Evolutionary conservation across 164 flowering plant species (phyloP), one percentile per base, ranked within the genome.

Genomic region (Pachysandra terminalis): DNA sequence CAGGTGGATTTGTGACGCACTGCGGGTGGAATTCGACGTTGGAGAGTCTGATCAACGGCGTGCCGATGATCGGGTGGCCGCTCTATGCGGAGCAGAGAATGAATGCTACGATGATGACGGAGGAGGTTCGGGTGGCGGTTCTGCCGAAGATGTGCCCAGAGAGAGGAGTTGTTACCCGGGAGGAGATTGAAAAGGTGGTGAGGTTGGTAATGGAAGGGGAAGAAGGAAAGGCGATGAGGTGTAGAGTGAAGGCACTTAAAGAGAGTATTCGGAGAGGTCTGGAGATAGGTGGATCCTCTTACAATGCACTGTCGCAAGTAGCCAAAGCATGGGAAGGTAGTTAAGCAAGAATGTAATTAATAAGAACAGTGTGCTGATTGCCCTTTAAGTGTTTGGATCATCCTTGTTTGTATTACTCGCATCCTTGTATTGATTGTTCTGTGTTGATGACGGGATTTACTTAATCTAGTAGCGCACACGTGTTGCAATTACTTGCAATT

Each of bases 21-120:
- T 81, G 89, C 23, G 91, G 87, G 13, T 83, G 87, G 87, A 87
- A 87, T 64, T 84, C 89, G 3, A 62, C 70, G 0, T 19, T 85
- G 51, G 89, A 87, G 74, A 73, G 82, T 66, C 28, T 86, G 0
- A 37, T 37, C 1, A 49, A 74, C 27, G 87, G 88, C 0, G 85
- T 84, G 23, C 84, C 87, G 9, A 71, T 87, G 74, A 75, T 85
- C 9, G 80, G 84, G 4, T 83, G 88, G 89, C 89, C 89, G 9
- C 71, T 85, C 0, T 87, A 74, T 15, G 87, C 87, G 0, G 92
- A 87, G 66, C 88, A 86, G 49, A 77, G 59, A 58, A 74, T 82
- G 82, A 88, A 88, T 35, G 87, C 93, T 9, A 17, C 81, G 12
- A 16, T 74, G 78, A 55, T 84, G 63, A 66, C 24, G 37, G 85